phyloP scores from a whole-genome alignment of 2,329 filamentous ascomycete species.

The Penicillium sp. region DNA sequence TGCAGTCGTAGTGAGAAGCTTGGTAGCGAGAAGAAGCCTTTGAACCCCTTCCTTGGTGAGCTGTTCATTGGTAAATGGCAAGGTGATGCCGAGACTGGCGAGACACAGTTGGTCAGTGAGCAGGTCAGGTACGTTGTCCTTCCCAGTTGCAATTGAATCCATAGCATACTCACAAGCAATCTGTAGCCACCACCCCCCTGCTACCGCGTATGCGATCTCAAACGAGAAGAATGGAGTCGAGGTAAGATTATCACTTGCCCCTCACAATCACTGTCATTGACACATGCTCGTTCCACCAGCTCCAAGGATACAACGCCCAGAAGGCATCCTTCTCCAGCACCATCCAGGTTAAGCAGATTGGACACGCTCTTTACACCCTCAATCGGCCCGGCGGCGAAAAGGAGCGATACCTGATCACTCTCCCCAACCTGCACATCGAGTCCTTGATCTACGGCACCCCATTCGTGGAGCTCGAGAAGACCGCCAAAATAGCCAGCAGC shows the following conservation, averaged over 20 bases:
- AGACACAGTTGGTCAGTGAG: slow-evolving; percentile 85
- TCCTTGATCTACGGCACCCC: slow-evolving; percentile 73
- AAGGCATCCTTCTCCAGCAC: slow-evolving; percentile 93
- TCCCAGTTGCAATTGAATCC: neutral
- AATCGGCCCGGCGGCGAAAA: slow-evolving; percentile 53
- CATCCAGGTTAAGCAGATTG: slow-evolving; percentile 92
- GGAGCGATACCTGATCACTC: slow-evolving; percentile 85
- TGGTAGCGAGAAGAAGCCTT: slow-evolving; percentile 94
- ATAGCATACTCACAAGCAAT: neutral
- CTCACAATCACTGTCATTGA: neutral
- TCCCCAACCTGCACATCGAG: slow-evolving; percentile 90
- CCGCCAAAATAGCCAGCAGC: slow-evolving; percentile 81
- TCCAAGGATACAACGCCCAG: slow-evolving; percentile 89
- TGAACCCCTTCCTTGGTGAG: slow-evolving; percentile 95
- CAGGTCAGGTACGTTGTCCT: slow-evolving; percentile 67
- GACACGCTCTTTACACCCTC: slow-evolving; percentile 80
- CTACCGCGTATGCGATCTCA: slow-evolving; percentile 89
- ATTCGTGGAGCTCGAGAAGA: slow-evolving; percentile 86
- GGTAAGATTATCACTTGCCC: slow-evolving; percentile 30
- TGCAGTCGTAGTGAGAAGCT: slow-evolving; percentile 72
- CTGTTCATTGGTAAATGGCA: slow-evolving; percentile 87
- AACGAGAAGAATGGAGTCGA: slow-evolving; percentile 79
- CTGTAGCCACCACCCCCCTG: slow-evolving; percentile 81
- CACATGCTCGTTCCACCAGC: slow-evolving; percentile 22
- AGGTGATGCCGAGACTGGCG: slow-evolving; percentile 65